These are phyloP conservation scores for Chrysoporthe puriensis DNA, from an alignment of 2,329 filamentous ascomycete species.

Conservation along the genomic window DNA sequence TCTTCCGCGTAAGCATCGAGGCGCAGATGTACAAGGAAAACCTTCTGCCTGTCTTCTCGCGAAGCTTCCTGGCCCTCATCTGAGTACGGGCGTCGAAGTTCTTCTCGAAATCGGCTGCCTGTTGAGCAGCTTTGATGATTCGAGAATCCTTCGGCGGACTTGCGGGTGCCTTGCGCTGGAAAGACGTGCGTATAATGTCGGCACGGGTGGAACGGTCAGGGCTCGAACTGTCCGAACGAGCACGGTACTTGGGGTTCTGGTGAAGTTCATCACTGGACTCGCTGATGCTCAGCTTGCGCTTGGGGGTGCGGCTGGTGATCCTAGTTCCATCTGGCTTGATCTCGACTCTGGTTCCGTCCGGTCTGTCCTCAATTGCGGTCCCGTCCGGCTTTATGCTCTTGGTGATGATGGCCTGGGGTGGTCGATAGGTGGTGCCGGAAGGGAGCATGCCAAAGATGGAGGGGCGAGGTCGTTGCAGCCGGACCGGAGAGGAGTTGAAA, in stretches of 20 bases:
- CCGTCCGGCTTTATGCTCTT: slow-evolving; percentile 38
- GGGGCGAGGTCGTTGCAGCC: slow-evolving; percentile 40
- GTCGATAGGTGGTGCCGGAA: slow-evolving; percentile 71
- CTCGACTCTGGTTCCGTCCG: slow-evolving; percentile 9
- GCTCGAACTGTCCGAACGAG: slow-evolving; percentile 58
- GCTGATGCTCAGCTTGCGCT: slow-evolving; percentile 34
- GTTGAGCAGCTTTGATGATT: slow-evolving; percentile 1
- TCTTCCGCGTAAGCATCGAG: slow-evolving; percentile 12
- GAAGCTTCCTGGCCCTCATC: slow-evolving; percentile 27
- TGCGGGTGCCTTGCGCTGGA: slow-evolving; percentile 46
- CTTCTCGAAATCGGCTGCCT: slow-evolving; percentile 21
- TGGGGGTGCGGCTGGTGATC: slow-evolving; percentile 6
- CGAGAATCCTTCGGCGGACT: slow-evolving; percentile 29
- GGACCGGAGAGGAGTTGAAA: slow-evolving; percentile 48
- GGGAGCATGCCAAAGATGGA: slow-evolving; percentile 67
- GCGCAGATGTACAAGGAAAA: slow-evolving; percentile 14
- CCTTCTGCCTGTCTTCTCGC: slow-evolving; percentile 17
- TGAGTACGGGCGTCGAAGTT: slow-evolving; percentile 22
- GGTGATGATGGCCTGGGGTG: slow-evolving; percentile 32
- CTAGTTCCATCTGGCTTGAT: slow-evolving; percentile 26
- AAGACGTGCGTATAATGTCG: slow-evolving; percentile 65
- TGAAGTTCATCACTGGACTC: slow-evolving; percentile 37
- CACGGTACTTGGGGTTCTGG: slow-evolving; percentile 43
- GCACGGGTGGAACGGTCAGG: slow-evolving; percentile 60
- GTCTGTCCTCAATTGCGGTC: slow-evolving; percentile 37